phyloP scores from a whole-genome alignment of 495 filamentous ascomycete genomes.

The Talaromyces stipitatus region DNA sequence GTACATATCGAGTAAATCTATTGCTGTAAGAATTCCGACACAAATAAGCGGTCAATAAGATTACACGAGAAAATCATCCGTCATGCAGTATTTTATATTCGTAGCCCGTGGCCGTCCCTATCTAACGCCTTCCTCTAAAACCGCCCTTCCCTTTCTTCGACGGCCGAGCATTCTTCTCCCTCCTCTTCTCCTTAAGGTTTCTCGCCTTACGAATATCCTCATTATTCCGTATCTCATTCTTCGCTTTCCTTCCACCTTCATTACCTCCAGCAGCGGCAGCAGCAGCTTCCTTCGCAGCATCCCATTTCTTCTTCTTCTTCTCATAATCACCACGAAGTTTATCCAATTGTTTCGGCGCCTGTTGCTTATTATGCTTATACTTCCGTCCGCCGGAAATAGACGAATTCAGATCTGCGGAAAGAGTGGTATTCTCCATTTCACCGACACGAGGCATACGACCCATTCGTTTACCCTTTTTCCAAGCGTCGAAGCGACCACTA shows the following conservation, averaged over 20 bases:
- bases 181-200: constrained; percentile 63
- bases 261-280: constrained; percentile 20
- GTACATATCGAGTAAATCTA: neutral
- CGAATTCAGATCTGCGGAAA: constrained; percentile 21
- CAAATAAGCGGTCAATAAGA: neutral
- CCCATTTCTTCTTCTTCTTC: constrained; percentile 80
- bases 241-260: constrained; percentile 49
- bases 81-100: neutral
- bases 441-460: constrained; percentile 70
- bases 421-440: constrained; percentile 57
- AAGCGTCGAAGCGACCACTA: constrained; percentile 85
- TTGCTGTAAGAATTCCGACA: too few species aligned
- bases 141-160: constrained; percentile 35
- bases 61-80: neutral
- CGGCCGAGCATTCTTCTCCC: constrained; percentile 88
- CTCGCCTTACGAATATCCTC: constrained; percentile 82
- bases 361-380: constrained; percentile 75
- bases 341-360: constrained; percentile 87
- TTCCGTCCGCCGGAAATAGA: constrained; percentile 38
- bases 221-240: constrained; percentile 69
- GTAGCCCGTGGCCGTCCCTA: neutral
- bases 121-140: neutral
- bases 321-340: constrained; percentile 84
- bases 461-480: constrained; percentile 79
- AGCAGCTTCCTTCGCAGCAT: constrained; percentile 78